phyloP scores from a whole-genome alignment of 108 stramenopile species.

The Cyclotella distinguenda region DNA sequence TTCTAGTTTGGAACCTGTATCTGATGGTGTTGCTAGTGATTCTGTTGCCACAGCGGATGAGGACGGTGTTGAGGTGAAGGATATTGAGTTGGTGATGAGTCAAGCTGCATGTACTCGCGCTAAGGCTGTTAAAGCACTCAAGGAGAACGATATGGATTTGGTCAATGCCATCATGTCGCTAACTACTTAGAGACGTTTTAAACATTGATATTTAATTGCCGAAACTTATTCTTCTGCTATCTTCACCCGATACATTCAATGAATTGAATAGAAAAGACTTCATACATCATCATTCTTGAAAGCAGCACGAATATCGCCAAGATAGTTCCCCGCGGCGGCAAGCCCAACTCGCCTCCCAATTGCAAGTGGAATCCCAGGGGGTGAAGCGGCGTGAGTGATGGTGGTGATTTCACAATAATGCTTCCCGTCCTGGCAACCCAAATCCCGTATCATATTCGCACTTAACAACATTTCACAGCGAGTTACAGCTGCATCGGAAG shows the following conservation, averaged over 20 bases:
- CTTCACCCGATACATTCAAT: neutral
- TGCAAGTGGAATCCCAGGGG: conserved; percentile 36
- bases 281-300: conserved; percentile 25
- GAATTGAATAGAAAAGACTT: neutral
- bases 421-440: conserved; percentile 15
- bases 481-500: conserved; percentile 23
- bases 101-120: conserved; percentile 87
- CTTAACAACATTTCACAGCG: conserved; percentile 51
- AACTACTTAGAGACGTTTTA: conserved; percentile 73
- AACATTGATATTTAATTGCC: too few species aligned
- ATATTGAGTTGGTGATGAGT: conserved; percentile 95
- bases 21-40: conserved; percentile 34
- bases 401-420: conserved; percentile 44
- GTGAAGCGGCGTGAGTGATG: conserved; percentile 43
- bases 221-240: neutral
- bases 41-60: conserved; percentile 92
- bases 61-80: conserved; percentile 93
- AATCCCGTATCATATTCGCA: conserved; percentile 44
- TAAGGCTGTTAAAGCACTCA: conserved; percentile 92
- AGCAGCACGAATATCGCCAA: conserved; percentile 54
- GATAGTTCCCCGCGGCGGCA: conserved; percentile 41
- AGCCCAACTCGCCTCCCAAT: conserved; percentile 42
- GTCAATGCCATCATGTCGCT: conserved; percentile 98
- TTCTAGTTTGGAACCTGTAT: conserved; percentile 31
- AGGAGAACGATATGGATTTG: conserved; percentile 94